Base-by-base conservation (phyloP, 306 rosid genomes). In the Vigna trinervia region DNA sequence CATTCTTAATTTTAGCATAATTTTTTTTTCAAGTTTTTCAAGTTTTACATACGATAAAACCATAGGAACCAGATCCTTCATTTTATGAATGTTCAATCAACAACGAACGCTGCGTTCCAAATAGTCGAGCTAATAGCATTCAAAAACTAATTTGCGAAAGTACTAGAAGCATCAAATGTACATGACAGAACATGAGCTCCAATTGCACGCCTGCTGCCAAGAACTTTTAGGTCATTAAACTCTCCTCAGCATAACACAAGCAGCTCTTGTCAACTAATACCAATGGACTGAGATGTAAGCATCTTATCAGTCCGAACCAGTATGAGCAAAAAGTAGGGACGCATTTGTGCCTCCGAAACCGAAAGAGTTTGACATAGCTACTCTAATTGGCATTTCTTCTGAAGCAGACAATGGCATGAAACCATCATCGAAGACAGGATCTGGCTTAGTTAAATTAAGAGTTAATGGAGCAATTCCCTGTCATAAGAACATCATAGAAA, bases 321-420 rank as follows among this genome's bases (percentile, higher is more conserved):
- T 74, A 52, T 90, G 73, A 22, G 97, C 84, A 75, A 92, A 95
- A 70, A 95, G 85, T 65, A 95, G 84, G 54, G 93, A 88, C 15
- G 97, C 94, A 84, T 95, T 95, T 83, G 98, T 95, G 77, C 98
- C 98, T 82, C 97, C 97, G 66, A 95, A 92, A 62, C 98, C 97
- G 20, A 95, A 95, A 61, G 97, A 95, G 81, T 95, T 95, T 17
- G 98, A 95, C 85, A 92, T 81, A 34, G 93, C 96, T 17, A 85
- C 92, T 82, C 84, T 80, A 28, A 95, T 90, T 20, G 89, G 85
- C 88, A 90, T 89, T 74, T 85, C 83, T 82, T 84, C 86, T 38
- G 96, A 85, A 81, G 80, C 72, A 52, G 84, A 69, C 82, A 95
- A 75, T 58, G 98, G 97, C 89, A 75, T 86, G 89, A 92, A 92